Conservation (phyloP, 2,329 filamentous ascomycete genomes). For the Talaromyces marneffei region DNA sequence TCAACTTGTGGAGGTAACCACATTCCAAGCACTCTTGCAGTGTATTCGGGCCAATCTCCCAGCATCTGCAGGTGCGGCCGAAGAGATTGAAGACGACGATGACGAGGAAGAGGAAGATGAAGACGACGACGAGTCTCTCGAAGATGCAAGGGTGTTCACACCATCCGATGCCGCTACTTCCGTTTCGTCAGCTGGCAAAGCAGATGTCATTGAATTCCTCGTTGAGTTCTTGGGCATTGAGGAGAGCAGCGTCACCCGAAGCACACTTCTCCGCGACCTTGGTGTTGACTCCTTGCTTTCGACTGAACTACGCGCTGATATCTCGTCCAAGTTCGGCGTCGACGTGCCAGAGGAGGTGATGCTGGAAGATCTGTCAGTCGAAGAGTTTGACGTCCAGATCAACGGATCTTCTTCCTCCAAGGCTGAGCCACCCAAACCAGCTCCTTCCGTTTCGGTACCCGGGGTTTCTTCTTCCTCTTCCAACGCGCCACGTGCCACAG, state of each 20-base stretch:
- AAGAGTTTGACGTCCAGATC: not conserved
- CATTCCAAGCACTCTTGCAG: not conserved
- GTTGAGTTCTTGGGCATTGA: conserved; percentile 29
- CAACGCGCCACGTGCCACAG: not conserved
- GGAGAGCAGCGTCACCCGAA: conserved; percentile 29
- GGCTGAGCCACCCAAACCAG: not conserved
- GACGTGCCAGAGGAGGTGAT: not conserved
- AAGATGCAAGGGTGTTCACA: not conserved
- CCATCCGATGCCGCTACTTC: not conserved
- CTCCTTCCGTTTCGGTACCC: not conserved
- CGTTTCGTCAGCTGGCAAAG: not conserved
- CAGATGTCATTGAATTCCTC: not conserved
- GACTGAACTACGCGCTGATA: not conserved
- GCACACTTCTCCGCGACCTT: conserved; percentile 29
- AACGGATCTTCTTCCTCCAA: not conserved
- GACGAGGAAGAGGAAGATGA: not conserved
- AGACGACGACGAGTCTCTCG: not conserved
- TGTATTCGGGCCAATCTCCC: not conserved
- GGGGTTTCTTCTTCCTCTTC: not conserved
- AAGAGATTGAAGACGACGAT: not conserved
- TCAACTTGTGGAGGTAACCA: not conserved
- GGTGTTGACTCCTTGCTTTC: conserved; percentile 21
- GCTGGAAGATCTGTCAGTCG: not conserved
- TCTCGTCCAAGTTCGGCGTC: not conserved
- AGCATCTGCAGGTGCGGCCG: not conserved